Conservation (phyloP, 129 eudicot genomes). For the sunflower (Helianthus annuus) region DNA sequence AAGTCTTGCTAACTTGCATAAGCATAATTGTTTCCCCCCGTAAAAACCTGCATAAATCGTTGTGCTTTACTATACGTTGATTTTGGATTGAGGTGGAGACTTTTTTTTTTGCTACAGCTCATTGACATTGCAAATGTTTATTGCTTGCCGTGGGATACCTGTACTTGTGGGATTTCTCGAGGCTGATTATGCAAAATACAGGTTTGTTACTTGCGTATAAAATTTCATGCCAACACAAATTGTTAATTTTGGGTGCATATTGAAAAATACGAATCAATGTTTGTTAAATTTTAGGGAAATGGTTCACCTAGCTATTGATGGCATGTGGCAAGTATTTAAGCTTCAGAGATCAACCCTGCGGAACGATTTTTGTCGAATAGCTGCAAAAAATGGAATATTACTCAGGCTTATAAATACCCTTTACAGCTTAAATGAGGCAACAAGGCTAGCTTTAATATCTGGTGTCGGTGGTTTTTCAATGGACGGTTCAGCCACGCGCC, state of each 20-base stretch:
- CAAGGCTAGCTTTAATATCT: slow-evolving; percentile 73
- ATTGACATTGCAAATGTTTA: slow-evolving; percentile 93
- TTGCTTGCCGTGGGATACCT: slow-evolving; percentile 97
- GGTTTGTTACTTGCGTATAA: slow-evolving; percentile 43
- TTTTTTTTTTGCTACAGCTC: slow-evolving; percentile 57
- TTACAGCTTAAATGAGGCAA: slow-evolving; percentile 87
- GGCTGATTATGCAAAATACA: slow-evolving; percentile 98
- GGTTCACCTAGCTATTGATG: slow-evolving; percentile 98
- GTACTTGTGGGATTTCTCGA: slow-evolving; percentile 93
- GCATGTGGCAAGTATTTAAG: slow-evolving; percentile 99
- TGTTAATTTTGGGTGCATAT: neutral
- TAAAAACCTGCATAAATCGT: neutral
- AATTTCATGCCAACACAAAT: slow-evolving; percentile 4
- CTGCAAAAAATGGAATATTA: slow-evolving; percentile 88
- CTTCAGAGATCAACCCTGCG: slow-evolving; percentile 92
- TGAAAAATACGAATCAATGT: slow-evolving; percentile 6
- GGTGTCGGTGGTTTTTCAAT: slow-evolving; percentile 63
- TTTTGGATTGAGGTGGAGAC: slow-evolving; percentile 19
- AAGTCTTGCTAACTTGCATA: neutral
- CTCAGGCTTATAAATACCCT: slow-evolving; percentile 92
- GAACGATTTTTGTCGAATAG: slow-evolving; percentile 90
- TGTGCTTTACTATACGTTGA: slow-evolving; percentile 16
- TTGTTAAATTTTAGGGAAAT: slow-evolving; percentile 69
- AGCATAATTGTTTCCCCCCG: neutral
- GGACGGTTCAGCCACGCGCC: slow-evolving; percentile 52